Evolutionary conservation across 2,329 filamentous ascomycete species (phyloP).

Genomic region (Metarhizium brunneum): DNA sequence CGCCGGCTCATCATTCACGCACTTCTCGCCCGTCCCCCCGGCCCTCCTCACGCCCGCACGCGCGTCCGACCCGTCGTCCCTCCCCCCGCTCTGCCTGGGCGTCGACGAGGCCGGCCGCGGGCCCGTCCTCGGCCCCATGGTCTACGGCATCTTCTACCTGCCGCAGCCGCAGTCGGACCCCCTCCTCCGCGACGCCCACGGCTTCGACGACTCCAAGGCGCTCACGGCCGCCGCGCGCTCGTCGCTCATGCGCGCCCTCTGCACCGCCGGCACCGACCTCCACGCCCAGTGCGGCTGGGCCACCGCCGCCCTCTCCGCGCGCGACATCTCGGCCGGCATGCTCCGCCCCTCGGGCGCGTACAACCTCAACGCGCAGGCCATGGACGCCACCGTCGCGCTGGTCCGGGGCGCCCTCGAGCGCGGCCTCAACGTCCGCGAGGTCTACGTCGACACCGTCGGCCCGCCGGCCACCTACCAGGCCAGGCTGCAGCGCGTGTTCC

Average conservation of each 20-base stretch:
- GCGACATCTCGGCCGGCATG: slow-evolving; percentile 75
- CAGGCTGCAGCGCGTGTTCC: slow-evolving; percentile 76
- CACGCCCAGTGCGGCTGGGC: slow-evolving; percentile 68
- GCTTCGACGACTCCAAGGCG: slow-evolving; percentile 93
- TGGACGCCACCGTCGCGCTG: slow-evolving; percentile 80
- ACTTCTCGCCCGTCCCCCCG: slow-evolving; percentile 61
- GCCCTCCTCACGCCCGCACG: slow-evolving; percentile 39
- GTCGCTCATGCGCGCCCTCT: slow-evolving; percentile 59
- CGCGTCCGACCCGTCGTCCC: slow-evolving; percentile 21
- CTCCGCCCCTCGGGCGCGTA: slow-evolving; percentile 56
- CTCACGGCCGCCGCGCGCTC: slow-evolving; percentile 74
- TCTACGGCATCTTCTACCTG: slow-evolving; percentile 65
- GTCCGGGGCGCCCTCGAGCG: slow-evolving; percentile 67
- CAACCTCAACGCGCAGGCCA: slow-evolving; percentile 93
- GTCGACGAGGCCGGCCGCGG: slow-evolving; percentile 92
- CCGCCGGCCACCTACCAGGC: slow-evolving; percentile 75
- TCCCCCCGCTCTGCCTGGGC: slow-evolving; percentile 60
- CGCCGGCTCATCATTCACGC: slow-evolving; percentile 57
- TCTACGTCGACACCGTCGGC: slow-evolving; percentile 94
- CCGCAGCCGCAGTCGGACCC: slow-evolving; percentile 62
- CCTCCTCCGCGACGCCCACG: slow-evolving; percentile 68
- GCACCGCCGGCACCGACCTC: slow-evolving; percentile 47
- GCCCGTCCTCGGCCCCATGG: slow-evolving; percentile 79
- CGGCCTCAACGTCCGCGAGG: slow-evolving; percentile 76
- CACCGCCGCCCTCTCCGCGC: slow-evolving; percentile 68